Evolutionary conservation across 1,284 basidiomycete species (phyloP).

Genomic region (Coniferiporia weirii): DNA sequence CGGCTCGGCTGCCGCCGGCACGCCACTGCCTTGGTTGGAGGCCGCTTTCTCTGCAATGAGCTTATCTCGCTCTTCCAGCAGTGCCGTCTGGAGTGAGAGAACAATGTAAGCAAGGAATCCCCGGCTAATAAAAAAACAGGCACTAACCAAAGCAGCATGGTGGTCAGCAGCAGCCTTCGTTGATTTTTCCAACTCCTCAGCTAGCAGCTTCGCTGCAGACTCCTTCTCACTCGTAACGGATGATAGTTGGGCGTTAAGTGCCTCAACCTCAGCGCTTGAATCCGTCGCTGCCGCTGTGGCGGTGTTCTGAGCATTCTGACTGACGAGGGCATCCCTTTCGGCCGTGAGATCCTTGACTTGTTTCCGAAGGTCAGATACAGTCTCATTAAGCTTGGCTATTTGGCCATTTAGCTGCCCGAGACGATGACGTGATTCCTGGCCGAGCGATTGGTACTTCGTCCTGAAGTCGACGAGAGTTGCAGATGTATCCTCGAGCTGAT

Average conservation of each 20-base stretch:
- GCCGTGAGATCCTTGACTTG: conserved; percentile 27
- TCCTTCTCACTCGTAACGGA: conserved; percentile 39
- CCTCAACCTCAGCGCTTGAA: conserved; percentile 19
- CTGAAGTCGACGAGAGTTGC: conserved; percentile 27
- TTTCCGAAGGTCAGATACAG: conserved; percentile 24
- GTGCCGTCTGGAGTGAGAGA: conserved; percentile 35
- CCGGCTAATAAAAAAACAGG: background rate
- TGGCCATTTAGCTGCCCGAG: conserved; percentile 31
- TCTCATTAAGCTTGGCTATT: conserved; percentile 33
- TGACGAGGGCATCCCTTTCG: conserved; percentile 31
- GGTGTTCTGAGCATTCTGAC: conserved; percentile 15
- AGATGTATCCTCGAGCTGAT: conserved; percentile 29
- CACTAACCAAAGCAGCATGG: conserved; percentile 42
- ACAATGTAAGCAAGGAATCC: conserved; percentile 7
- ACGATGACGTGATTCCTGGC: conserved; percentile 24
- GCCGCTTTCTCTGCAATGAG: conserved; percentile 53
- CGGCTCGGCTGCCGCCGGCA: conserved; percentile 22
- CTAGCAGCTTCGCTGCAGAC: conserved; percentile 35
- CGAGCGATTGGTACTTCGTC: conserved; percentile 30
- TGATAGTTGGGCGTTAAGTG: conserved; percentile 33
- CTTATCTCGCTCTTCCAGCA: conserved; percentile 57
- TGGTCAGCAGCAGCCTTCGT: conserved; percentile 38
- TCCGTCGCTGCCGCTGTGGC: conserved; percentile 19
- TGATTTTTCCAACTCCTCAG: conserved; percentile 38
- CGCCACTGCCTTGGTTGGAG: conserved; percentile 31